phyloP scores from a whole-genome alignment of 345 rosid species.

The Mallotus nudiflorus region DNA sequence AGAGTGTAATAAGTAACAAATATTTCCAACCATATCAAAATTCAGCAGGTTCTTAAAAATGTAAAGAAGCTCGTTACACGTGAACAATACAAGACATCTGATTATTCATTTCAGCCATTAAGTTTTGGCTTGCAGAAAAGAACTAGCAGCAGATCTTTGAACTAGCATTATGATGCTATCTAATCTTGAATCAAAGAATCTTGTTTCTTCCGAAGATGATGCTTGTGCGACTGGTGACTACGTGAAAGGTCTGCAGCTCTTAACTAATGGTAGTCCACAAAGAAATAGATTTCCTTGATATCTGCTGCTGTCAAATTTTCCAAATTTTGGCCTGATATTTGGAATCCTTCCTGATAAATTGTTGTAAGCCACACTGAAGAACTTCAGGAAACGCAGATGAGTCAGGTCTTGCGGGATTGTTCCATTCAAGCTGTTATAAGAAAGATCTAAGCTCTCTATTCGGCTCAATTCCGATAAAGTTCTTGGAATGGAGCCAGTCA shows the following conservation, averaged over 20 bases:
- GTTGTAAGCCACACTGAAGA: constrained; percentile 12
- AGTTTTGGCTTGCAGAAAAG: background rate
- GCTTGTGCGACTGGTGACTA: too few species aligned
- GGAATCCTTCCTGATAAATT: constrained; percentile 14
- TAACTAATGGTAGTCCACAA: too few species aligned
- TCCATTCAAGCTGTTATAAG: constrained; percentile 5
- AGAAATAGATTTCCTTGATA: too few species aligned
- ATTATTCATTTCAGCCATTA: background rate
- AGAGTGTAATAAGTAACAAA: too few species aligned
- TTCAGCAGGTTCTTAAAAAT: too few species aligned
- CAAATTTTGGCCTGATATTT: background rate
- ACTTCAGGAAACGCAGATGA: background rate
- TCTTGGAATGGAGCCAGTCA: background rate
- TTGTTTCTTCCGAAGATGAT: too few species aligned
- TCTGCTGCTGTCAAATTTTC: background rate
- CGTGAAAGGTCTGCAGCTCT: too few species aligned
- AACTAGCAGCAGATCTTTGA: background rate
- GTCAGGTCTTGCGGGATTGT: background rate
- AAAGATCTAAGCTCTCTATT: background rate
- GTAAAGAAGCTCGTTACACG: too few species aligned
- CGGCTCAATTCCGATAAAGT: constrained; percentile 1
- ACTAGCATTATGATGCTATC: too few species aligned
- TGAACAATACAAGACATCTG: background rate
- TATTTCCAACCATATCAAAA: too few species aligned
- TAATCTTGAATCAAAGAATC: background rate